Conservation (phyloP, 2,329 filamentous ascomycete genomes). For the Corinectria fuckeliana region DNA sequence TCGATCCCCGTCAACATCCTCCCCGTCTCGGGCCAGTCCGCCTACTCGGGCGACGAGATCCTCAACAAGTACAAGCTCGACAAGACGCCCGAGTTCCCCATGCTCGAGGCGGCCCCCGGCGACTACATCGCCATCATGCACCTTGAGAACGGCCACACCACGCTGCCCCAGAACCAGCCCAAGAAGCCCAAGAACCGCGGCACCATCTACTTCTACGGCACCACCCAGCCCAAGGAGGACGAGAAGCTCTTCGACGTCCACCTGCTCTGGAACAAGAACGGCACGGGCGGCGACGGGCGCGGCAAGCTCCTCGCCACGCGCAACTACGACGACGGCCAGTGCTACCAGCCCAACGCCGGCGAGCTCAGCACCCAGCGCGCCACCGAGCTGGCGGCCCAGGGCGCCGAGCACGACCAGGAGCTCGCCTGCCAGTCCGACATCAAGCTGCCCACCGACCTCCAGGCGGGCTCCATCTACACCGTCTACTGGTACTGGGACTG, state of each 20-base stretch:
- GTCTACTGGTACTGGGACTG: conserved; percentile 99
- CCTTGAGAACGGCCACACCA: conserved; percentile 80
- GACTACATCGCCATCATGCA: conserved; percentile 72
- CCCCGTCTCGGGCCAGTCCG: conserved; percentile 66
- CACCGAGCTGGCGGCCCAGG: conserved; percentile 58
- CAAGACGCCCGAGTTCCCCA: conserved; percentile 60
- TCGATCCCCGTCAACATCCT: conserved; percentile 67
- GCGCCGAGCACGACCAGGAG: conserved; percentile 61
- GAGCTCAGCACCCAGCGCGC: conserved; percentile 66
- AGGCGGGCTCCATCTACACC: conserved; percentile 72
- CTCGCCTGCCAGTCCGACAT: conserved; percentile 85
- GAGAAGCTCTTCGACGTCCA: conserved; percentile 70
- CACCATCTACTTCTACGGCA: conserved; percentile 78
- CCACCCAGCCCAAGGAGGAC: conserved; percentile 59
- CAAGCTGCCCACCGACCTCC: conserved; percentile 70
- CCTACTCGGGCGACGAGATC: conserved; percentile 67
- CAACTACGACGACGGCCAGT: conserved; percentile 89
- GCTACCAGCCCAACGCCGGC: conserved; percentile 77
- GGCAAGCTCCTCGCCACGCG: conserved; percentile 79
- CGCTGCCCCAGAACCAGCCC: conserved; percentile 59
- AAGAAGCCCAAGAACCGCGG: conserved; percentile 71
- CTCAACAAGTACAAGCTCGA: conserved; percentile 46
- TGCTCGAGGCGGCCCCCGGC: conserved; percentile 65
- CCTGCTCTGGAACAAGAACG: conserved; percentile 77
- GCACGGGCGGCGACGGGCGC: conserved; percentile 79